Conservation (phyloP, 768 basidiomycete species). For the Agaricus blazei region DNA sequence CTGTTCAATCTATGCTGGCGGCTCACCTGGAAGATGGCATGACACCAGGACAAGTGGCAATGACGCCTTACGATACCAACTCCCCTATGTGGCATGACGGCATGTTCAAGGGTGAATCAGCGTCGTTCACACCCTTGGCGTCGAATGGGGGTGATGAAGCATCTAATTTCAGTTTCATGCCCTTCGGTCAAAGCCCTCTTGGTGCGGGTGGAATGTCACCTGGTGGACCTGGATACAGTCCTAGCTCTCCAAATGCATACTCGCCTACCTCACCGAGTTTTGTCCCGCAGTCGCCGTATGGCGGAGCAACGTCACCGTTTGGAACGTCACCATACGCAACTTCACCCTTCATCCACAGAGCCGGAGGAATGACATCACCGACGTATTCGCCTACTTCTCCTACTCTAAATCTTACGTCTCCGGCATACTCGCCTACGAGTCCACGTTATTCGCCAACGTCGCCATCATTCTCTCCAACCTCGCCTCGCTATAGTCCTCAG, state of each 20-base stretch:
- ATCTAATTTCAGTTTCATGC: slow-evolving; percentile 64
- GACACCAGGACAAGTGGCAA: slow-evolving; percentile 87
- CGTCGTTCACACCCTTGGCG: slow-evolving; percentile 93
- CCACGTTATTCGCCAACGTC: slow-evolving; percentile 85
- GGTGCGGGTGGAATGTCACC: slow-evolving; percentile 88
- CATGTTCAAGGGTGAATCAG: slow-evolving; percentile 76
- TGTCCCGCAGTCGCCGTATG: slow-evolving; percentile 79
- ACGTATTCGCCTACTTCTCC: slow-evolving; percentile 89
- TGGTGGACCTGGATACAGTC: slow-evolving; percentile 81
- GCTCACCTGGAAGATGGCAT: slow-evolving; percentile 82
- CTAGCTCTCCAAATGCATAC: slow-evolving; percentile 85
- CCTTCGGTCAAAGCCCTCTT: slow-evolving; percentile 82
- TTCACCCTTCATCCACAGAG: slow-evolving; percentile 77
- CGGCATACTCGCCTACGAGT: slow-evolving; percentile 80
- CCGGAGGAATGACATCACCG: slow-evolving; percentile 62
- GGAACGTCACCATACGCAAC: slow-evolving; percentile 78
- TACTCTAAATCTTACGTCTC: slow-evolving; percentile 75
- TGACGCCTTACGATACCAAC: slow-evolving; percentile 96
- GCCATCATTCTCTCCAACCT: slow-evolving; percentile 81
- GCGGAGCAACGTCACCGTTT: slow-evolving; percentile 78
- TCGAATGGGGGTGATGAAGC: slow-evolving; percentile 82
- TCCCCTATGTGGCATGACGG: slow-evolving; percentile 81
- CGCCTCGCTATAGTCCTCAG: slow-evolving; percentile 81
- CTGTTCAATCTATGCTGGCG: slow-evolving; percentile 75
- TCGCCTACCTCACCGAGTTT: slow-evolving; percentile 86